A percentile compares a stretch with the other conserved stretches of the same genome.
These are phyloP conservation scores for Colletotrichum sp. DNA, from an alignment of 2,329 filamentous ascomycete species.

Conservation along the genomic window DNA sequence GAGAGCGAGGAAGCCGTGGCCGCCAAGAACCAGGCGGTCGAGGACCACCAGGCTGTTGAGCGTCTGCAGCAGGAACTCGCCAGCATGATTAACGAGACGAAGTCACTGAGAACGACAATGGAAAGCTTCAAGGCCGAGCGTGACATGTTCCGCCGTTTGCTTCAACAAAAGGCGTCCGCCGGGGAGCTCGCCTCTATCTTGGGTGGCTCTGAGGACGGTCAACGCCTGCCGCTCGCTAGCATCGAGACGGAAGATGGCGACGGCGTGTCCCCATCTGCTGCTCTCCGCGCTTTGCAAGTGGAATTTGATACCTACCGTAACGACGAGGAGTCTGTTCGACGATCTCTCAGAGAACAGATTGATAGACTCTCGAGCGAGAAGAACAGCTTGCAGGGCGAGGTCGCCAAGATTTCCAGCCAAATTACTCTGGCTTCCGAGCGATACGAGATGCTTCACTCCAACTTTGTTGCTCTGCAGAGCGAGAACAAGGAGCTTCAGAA, in stretches of 20 bases:
- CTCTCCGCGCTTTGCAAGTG: conserved; percentile 85
- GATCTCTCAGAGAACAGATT: conserved; percentile 83
- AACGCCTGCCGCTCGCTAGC: conserved; percentile 60
- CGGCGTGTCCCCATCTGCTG: conserved; percentile 60
- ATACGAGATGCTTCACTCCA: conserved; percentile 87
- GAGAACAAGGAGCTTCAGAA: conserved; percentile 91
- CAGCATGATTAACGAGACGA: conserved; percentile 82
- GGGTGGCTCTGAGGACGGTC: conserved; percentile 69
- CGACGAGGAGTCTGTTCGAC: conserved; percentile 81
- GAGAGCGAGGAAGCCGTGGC: conserved; percentile 86
- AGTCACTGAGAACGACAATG: conserved; percentile 80
- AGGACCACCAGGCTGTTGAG: conserved; percentile 75
- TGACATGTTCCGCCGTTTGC: conserved; percentile 95
- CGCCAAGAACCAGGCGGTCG: conserved; percentile 65
- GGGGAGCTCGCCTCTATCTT: conserved; percentile 72
- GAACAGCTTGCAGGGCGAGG: conserved; percentile 80
- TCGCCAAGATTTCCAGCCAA: conserved; percentile 81
- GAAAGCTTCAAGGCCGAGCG: conserved; percentile 95
- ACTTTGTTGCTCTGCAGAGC: conserved; percentile 80
- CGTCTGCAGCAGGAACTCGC: conserved; percentile 74
- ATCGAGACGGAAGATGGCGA: conserved; percentile 63
- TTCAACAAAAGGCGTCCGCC: conserved; percentile 72
- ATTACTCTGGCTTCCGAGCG: conserved; percentile 82
- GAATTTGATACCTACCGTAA: conserved; percentile 91
- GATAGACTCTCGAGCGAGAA: conserved; percentile 84